A percentile compares a stretch with the other conserved stretches of the same genome.
phyloP scores from a whole-genome alignment of 495 filamentous ascomycete species.

The Pyrenopolyporus hunteri region DNA sequence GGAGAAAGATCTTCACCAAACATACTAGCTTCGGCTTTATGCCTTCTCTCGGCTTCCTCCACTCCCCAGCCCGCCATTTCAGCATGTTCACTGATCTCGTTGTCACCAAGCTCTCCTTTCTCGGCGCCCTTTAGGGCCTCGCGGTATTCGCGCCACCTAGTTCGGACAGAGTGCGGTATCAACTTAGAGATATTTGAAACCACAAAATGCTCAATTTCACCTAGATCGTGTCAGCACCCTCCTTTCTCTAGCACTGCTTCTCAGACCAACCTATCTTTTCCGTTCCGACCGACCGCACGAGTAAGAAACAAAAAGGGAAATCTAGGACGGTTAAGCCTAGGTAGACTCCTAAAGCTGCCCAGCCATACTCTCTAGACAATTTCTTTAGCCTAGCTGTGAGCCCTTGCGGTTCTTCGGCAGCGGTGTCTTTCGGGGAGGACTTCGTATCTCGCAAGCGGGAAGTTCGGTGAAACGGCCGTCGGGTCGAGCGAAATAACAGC shows the following conservation, averaged over 20 bases:
- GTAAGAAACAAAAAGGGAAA: constrained; percentile 92
- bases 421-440: constrained; percentile 21
- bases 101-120: constrained; percentile 38
- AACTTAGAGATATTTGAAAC: constrained; percentile 54
- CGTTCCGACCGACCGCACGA: constrained; percentile 80
- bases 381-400: constrained; percentile 75
- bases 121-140: constrained; percentile 44
- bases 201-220: constrained; percentile 56
- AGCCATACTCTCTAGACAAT: constrained; percentile 93
- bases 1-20: constrained; percentile 6
- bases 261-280: constrained; percentile 73
- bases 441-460: constrained; percentile 41
- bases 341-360: constrained; percentile 92
- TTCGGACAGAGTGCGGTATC: constrained; percentile 57
- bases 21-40: constrained; percentile 62
- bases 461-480: constrained; percentile 37
- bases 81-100: constrained; percentile 43
- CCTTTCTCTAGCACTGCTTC: constrained; percentile 20
- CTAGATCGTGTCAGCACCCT: constrained; percentile 39
- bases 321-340: constrained; percentile 80
- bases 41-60: constrained; percentile 55
- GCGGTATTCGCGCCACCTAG: constrained; percentile 51
- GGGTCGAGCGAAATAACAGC: constrained; percentile 26
- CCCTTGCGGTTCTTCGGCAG: constrained; percentile 52
- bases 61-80: constrained; percentile 59